Evolutionary conservation across 2,329 filamentous ascomycete species (phyloP), one percentile per base, ranked within the genome.

Genomic region (Cercospora berteroae): DNA sequence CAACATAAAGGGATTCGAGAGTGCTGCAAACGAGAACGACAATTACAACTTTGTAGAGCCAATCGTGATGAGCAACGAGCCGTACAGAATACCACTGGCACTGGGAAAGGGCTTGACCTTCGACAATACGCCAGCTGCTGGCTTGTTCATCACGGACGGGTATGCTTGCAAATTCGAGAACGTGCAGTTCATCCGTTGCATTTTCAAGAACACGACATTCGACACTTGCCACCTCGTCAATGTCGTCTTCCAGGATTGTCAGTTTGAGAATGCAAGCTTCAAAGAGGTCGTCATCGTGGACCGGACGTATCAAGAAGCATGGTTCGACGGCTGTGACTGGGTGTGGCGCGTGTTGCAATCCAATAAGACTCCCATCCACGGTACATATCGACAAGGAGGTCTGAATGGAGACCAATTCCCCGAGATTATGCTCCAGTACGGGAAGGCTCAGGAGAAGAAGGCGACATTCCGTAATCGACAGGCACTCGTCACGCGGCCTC

Each of bases 221-320:
- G 42, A 64, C 48, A 65, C 58, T 12, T 67, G 66, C 27, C 48
- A 55, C 12, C 48, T 67, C 10, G 61, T 55, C 16, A 55, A 62
- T 50, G 57, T 62, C 3, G n/a, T 57, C 7, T 60, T 67, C 16
- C 9, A 62, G 6, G 44, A 64, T 27, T 67, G 66, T 23, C 42
- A 44, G 10, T 61, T 67, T 16, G n/a, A 13, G 5, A 57, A 63
- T 13, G 56, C 39, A 16, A 52, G 9, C 18, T 60, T 65, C 56
- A 55, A 18, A 6, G 57, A 65, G 42, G 63, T 65, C 8, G 63
- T 42, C 56, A 33, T 65, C 42, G n/a, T 7, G 23, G 36, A 48
- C 8, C 61, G 61, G 16, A 29, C 23, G 5, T 63, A 63, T 52
- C 13, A 42, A 9, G 25, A 33, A 16, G 33, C 39, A 16, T 20